Evolutionary conservation across 2,329 filamentous ascomycete genomes (phyloP).

Genomic region (Fusarium cyanostomum): DNA sequence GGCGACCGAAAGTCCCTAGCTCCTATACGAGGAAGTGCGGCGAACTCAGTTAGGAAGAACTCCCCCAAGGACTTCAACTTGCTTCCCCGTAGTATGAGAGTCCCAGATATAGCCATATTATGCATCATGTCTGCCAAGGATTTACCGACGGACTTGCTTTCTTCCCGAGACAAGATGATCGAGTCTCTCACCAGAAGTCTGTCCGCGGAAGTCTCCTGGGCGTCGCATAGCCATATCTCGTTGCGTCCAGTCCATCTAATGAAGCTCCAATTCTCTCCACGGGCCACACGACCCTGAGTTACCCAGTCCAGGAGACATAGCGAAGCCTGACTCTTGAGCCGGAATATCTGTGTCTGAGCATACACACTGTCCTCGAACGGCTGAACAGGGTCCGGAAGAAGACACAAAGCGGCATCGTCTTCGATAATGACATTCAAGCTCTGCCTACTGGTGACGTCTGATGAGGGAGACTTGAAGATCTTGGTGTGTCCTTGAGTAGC

Average conservation of each 20-base stretch:
- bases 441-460: conserved; percentile 67
- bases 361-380: conserved; percentile 88
- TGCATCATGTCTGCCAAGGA: conserved; percentile 73
- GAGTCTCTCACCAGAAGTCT: conserved; percentile 86
- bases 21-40: conserved; percentile 80
- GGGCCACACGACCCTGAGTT: conserved; percentile 82
- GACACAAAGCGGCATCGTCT: conserved; percentile 64
- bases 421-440: conserved; percentile 61
- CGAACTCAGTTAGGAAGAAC: conserved; percentile 85
- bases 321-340: conserved; percentile 64
- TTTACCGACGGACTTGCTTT: conserved; percentile 51
- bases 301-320: conserved; percentile 95
- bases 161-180: conserved; percentile 73
- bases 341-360: conserved; percentile 84
- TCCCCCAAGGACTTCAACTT: conserved; percentile 71
- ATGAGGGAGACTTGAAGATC: conserved; percentile 81
- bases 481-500: conserved; percentile 88
- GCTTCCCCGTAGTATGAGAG: conserved; percentile 81
- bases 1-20: conserved; percentile 76
- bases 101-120: conserved; percentile 80
- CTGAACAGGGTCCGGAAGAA: conserved; percentile 91
- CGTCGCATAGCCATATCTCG: conserved; percentile 74
- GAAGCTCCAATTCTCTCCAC: conserved; percentile 90
- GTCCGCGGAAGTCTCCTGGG: conserved; percentile 48
- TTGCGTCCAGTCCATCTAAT: conserved; percentile 83